phyloP scores from a whole-genome alignment of 768 basidiomycete species.

The Macrolepiota albuminosa region DNA sequence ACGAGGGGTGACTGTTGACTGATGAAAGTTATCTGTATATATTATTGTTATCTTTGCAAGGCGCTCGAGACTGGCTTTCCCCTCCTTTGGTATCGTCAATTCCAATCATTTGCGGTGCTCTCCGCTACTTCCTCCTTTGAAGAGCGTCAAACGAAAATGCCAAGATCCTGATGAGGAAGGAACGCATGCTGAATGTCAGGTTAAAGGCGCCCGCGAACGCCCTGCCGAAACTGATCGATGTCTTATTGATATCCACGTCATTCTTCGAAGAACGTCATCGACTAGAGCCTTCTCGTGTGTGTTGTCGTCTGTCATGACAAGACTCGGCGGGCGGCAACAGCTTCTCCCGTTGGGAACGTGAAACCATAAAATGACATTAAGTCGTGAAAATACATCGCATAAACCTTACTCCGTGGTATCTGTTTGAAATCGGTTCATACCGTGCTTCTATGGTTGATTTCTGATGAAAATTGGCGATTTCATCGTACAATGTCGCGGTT shows the following conservation, averaged over 20 bases:
- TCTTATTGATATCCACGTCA: background rate
- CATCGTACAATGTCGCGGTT: background rate
- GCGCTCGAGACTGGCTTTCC: background rate
- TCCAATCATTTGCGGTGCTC: background rate
- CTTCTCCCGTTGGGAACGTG: background rate
- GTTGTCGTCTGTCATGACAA: background rate
- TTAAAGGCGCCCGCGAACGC: background rate
- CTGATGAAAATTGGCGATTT: background rate
- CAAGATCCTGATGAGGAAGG: background rate
- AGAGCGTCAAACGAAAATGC: background rate
- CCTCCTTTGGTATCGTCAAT: background rate
- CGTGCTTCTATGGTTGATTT: background rate
- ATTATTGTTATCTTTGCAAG: background rate
- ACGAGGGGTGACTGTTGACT: constrained; percentile 60
- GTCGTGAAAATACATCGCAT: background rate
- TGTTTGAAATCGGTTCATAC: background rate
- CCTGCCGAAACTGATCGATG: background rate
- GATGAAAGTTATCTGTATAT: constrained; percentile 8
- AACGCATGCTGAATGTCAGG: background rate
- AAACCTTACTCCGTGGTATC: background rate
- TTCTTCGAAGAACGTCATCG: background rate
- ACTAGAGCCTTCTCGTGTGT: background rate
- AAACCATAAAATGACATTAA: background rate
- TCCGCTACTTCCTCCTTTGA: background rate
- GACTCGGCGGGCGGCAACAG: background rate